Conservation (phyloP, 495 filamentous ascomycete species). For the Podospora anserina region DNA sequence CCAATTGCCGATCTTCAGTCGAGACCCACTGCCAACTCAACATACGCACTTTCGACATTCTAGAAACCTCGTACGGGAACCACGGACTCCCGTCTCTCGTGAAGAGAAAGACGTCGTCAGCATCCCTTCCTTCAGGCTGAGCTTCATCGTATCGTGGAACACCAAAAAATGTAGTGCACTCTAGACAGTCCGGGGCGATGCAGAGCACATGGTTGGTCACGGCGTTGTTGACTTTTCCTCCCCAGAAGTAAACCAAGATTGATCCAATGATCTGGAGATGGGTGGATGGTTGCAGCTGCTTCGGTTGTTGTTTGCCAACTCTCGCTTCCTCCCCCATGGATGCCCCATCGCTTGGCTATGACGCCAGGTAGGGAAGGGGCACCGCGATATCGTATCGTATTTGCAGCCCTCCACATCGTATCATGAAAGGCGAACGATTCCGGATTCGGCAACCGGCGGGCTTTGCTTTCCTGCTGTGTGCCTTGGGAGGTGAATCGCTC, state of each 20-base stretch:
- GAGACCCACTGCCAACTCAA: background rate
- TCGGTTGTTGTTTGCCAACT: background rate
- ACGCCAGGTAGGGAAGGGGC: background rate
- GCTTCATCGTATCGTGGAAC: background rate
- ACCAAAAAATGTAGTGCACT: background rate
- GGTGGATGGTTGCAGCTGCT: background rate
- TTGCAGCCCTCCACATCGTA: background rate
- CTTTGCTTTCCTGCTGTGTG: background rate
- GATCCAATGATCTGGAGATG: background rate
- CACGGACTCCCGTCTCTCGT: background rate
- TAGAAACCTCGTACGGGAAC: background rate
- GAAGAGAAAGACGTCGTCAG: background rate
- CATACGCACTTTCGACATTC: background rate
- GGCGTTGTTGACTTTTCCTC: background rate
- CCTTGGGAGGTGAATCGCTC: background rate
- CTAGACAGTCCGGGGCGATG: background rate
- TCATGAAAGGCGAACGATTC: background rate
- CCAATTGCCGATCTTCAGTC: constrained; percentile 6
- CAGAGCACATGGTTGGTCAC: background rate
- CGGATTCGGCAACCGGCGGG: background rate
- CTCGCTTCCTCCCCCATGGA: background rate
- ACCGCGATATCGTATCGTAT: background rate
- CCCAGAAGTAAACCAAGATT: no score
- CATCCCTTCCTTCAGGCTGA: background rate
- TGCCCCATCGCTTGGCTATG: background rate